Base-by-base conservation (phyloP, 2,329 filamentous ascomycete genomes). In the Sporothrix inflata region DNA sequence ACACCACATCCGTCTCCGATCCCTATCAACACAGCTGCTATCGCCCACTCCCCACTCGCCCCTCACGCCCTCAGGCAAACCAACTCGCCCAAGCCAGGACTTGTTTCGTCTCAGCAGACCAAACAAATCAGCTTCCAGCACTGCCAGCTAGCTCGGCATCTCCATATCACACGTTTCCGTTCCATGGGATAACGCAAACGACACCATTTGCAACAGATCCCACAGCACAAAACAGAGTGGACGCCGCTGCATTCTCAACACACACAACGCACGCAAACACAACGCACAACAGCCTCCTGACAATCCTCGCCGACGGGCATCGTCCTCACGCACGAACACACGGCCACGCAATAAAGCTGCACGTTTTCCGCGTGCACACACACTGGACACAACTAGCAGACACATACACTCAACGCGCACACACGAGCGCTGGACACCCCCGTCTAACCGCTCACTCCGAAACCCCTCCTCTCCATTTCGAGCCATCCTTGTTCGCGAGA, bases 401-500 rank as follows among this genome's bases (percentile, higher is more conserved):
- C 34, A 40, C 30, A 61, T 34, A 63, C 57, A 24, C 57, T 63
- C 38, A 21, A 42, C n/a, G 21, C 34, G 11, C n/a, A 42, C n/a
- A 21, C 19, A 42, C 34, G n/a, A 42, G 61, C 21, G 14, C 61
- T 47, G 40, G 42, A 47, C 63, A 47, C 63, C 60, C 63, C 60
- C 57, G 55, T 66, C 71, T 38, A 63, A 55, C 55, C 66, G 57
- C 34, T 27, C 55, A 53, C 66, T 38, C 65, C 51, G 71, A 72
- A 69, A 69, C 71, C 66, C 66, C 71, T 66, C 70, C 40, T 65
- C 60, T 27, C 60, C 57, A 63, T 6, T 24, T 63, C 38, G n/a
- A 21, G n/a, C 60, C 21, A 45, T 65, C 60, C 38, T 65, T 65
- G 38, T 45, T 45, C 38, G 21, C 60, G 21, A 65, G 60, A 45